These are phyloP conservation scores for Candida piceae DNA, from an alignment of 805 yeast genomes.

Conservation along the genomic window DNA sequence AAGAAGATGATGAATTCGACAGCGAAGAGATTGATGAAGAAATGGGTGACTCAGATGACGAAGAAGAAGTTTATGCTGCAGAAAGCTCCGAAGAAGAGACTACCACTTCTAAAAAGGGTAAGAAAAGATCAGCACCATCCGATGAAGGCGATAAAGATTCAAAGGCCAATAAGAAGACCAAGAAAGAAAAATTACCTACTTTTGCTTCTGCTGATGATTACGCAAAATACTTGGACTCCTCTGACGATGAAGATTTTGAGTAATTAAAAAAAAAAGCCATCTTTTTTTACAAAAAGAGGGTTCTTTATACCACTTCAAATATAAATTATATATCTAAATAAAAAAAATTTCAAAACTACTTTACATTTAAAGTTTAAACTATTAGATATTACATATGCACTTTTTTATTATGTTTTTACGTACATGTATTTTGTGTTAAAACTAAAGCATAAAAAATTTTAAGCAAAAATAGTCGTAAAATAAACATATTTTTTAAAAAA, in stretches of 20 bases:
- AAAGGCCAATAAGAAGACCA: slow-evolving; percentile 38
- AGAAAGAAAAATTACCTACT: slow-evolving; percentile 65
- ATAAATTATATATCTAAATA: too few species aligned
- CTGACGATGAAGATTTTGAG: slow-evolving; percentile 40
- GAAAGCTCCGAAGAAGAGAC: slow-evolving; percentile 15
- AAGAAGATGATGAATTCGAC: slow-evolving; percentile 17
- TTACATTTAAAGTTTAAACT: too few species aligned
- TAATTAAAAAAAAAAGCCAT: too few species aligned
- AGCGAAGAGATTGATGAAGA: slow-evolving; percentile 27
- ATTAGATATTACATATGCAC: too few species aligned
- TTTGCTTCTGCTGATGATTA: slow-evolving; percentile 90
- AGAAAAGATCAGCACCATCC: slow-evolving; percentile 17
- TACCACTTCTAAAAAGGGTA: slow-evolving; percentile 8
- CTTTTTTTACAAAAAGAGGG: too few species aligned
- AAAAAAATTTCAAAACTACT: too few species aligned
- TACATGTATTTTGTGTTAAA: too few species aligned
- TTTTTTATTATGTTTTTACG: too few species aligned
- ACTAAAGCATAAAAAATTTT: too few species aligned
- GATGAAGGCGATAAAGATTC: slow-evolving; percentile 14
- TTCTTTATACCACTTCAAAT: too few species aligned
- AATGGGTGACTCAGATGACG: slow-evolving; percentile 23
- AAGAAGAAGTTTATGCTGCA: slow-evolving; percentile 23
- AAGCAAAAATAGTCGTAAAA: too few species aligned
- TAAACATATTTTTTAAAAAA: too few species aligned
- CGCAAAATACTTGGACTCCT: slow-evolving; percentile 64